Evolutionary conservation across 2,329 filamentous ascomycete genomes (phyloP).

Genomic region (Aureobasidium sp.): DNA sequence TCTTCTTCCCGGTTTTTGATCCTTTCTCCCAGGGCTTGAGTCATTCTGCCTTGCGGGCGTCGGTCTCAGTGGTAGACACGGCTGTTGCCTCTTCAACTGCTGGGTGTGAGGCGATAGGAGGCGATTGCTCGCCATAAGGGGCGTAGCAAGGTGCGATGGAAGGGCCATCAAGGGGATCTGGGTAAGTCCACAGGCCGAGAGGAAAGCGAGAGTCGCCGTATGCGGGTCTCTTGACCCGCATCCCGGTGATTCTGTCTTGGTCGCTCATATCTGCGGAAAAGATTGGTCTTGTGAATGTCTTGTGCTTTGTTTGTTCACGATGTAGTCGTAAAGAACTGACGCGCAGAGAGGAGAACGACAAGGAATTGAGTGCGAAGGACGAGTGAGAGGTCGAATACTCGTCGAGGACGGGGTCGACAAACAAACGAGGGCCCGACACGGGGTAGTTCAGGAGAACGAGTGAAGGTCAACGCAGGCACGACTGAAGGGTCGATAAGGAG

Average conservation of each 20-base stretch:
- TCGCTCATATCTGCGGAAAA: not conserved
- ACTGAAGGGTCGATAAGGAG: not conserved
- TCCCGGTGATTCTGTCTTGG: not conserved
- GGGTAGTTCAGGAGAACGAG: not conserved
- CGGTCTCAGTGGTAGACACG: not conserved
- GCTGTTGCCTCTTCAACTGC: no score
- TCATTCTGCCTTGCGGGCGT: no score
- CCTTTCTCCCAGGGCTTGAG: not conserved
- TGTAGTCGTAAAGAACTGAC: not conserved
- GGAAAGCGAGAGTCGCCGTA: not conserved
- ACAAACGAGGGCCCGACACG: no score
- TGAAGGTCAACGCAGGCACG: not conserved
- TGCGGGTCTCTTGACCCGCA: not conserved
- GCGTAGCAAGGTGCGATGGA: not conserved
- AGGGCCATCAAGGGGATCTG: not conserved
- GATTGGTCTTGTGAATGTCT: not conserved
- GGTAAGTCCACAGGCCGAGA: not conserved
- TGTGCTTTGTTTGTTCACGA: not conserved
- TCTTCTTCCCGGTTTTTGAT: not conserved
- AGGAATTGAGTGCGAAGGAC: not conserved
- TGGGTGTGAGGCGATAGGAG: not conserved
- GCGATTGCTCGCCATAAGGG: not conserved
- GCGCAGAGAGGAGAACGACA: not conserved
- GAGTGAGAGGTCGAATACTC: no score
- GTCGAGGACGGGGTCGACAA: no score